Conservation (phyloP, 2,329 filamentous ascomycete genomes). For the Colletotrichum sp. region DNA sequence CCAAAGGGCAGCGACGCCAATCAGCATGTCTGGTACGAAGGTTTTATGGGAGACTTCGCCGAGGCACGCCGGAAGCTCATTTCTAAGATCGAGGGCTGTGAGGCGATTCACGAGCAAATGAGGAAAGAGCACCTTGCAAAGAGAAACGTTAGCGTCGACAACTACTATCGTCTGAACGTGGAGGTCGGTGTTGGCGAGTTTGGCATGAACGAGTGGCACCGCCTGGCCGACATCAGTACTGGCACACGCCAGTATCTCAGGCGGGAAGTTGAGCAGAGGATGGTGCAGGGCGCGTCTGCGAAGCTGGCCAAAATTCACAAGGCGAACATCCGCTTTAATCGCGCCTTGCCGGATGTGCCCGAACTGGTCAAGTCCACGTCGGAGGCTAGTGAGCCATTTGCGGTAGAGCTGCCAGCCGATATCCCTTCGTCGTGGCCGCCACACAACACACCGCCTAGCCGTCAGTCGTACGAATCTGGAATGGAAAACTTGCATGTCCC, state of each 20-base stretch:
- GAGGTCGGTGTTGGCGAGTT: conserved; percentile 96
- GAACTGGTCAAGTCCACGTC: conserved; percentile 48
- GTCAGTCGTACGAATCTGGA: conserved; percentile 64
- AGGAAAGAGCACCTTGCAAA: conserved; percentile 76
- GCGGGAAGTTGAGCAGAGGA: conserved; percentile 74
- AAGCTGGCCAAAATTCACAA: conserved; percentile 86
- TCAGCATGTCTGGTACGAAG: conserved; percentile 88
- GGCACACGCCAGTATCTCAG: conserved; percentile 84
- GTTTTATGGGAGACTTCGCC: conserved; percentile 89
- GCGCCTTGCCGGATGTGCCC: conserved; percentile 42
- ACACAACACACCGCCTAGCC: conserved; percentile 42
- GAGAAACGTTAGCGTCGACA: conserved; percentile 82
- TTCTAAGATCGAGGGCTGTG: conserved; percentile 92
- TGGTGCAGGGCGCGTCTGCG: conserved; percentile 76
- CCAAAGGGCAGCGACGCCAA: conserved; percentile 70
- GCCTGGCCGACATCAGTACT: conserved; percentile 93
- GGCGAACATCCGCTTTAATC: conserved; percentile 73
- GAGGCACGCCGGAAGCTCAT: conserved; percentile 87
- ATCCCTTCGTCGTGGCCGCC: conserved; percentile 44
- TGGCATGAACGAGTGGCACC: conserved; percentile 98
- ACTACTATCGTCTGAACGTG: conserved; percentile 97
- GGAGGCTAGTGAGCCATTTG: conserved; percentile 51
- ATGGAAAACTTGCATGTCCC: conserved; percentile 53
- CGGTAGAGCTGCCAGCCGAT: conserved; percentile 64
- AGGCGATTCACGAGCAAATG: conserved; percentile 89